Base-by-base conservation (phyloP, 176 grass and related monocot species). In the Aegilops umbellulata region DNA sequence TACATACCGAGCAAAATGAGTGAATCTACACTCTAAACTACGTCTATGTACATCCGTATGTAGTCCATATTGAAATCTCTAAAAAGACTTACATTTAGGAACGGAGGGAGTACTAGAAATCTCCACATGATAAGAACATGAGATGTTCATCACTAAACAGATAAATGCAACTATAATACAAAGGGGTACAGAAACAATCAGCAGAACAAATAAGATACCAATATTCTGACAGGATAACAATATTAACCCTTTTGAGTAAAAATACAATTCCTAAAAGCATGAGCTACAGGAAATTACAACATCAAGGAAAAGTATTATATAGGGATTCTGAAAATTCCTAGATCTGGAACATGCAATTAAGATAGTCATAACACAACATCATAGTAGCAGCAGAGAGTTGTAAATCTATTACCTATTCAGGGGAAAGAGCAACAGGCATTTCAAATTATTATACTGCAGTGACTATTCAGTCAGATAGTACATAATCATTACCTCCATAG, bases 401-500 rank as follows among this genome's bases (percentile, higher is more conserved):
- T 46, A 69, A 16, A 55, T 65, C 41, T 51, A 80, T 78, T 47
- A 73, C 32, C 5, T 60, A 67, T 26, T 15, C 15, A 49, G 38
- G n/a, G 19, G 41, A 65, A 12, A 41, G 47, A 64, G 22, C 19
- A 77, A 29, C 26, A 81, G 1, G 3, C 7, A 58, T 31, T 41
- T 30, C 0, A 36, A 82, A 57, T 26, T 34, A 29, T 26, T 47
- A 15, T 23, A 76, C 1, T 47, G 44, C 0, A 0, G 23, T 17
- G 0, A 60, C 14, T 26, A 30, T 63, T 81, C 9, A 80, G 4
- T 64, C 36, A 20, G 17, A 87, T 55, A 78, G 46, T 13, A 74
- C 20, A 42, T 24, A 27, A 8, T 39, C 23, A 36, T 86, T 90
- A 98, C 93, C 95, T 95, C 95, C 93, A 79, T 95, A 95, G 41